Percentiles rank a stretch among this genome's conserved stretches.
These are phyloP conservation scores for Papiliotrema laurentii DNA, from an alignment of 1,284 basidiomycete genomes.

Conservation along the genomic window DNA sequence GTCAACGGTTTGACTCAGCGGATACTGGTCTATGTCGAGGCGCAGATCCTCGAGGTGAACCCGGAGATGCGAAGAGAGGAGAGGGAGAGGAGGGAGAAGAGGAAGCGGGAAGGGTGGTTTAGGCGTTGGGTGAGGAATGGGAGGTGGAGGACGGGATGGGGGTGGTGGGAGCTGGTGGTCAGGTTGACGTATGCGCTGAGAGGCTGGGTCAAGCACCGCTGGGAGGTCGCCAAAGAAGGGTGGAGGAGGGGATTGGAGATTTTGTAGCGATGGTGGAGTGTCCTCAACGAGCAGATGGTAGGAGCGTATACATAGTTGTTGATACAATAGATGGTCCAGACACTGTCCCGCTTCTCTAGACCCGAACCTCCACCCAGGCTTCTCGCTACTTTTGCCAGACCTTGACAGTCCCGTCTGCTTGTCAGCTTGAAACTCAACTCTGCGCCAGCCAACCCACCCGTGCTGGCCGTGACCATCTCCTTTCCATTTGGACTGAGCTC, in stretches of 20 bases:
- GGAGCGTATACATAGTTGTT: neutral
- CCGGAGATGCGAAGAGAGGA: conserved; percentile 1
- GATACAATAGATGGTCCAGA: too few relatives aligned
- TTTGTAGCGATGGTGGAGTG: neutral
- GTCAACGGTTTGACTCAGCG: conserved; percentile 19
- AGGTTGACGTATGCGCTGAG: neutral
- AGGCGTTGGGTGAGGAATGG: conserved; percentile 1
- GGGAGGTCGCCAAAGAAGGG: neutral
- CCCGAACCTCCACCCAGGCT: too few relatives aligned
- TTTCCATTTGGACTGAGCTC: conserved; percentile 77
- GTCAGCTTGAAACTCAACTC: neutral
- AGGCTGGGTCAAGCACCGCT: neutral
- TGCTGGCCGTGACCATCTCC: conserved; percentile 81
- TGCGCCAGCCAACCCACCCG: conserved; percentile 49
- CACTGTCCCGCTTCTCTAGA: too few relatives aligned
- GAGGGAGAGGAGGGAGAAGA: neutral
- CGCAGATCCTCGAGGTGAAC: conserved; percentile 25
- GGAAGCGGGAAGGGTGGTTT: neutral
- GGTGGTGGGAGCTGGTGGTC: conserved; percentile 3
- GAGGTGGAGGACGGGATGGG: neutral
- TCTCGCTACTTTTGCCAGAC: conserved; percentile 24
- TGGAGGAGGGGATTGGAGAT: neutral
- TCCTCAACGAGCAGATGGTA: too few relatives aligned
- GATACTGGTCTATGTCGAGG: conserved; percentile 36
- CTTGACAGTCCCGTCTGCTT: conserved; percentile 37